Conservation (phyloP, 441 rosid species). For the Erodium texanum region DNA sequence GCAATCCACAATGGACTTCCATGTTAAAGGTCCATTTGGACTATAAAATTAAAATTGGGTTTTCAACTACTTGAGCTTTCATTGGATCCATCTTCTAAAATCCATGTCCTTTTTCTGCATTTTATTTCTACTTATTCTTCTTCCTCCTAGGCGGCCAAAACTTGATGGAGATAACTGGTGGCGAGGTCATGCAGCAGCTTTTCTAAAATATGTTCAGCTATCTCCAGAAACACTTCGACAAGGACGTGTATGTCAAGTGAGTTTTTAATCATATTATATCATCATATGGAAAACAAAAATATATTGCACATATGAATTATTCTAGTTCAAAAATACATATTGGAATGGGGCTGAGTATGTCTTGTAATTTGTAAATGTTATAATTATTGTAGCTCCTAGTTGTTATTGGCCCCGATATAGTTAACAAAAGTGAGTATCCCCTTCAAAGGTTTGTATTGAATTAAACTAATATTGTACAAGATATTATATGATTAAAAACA, state of each 20-base stretch:
- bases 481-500: too few species aligned
- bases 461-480: too few species aligned
- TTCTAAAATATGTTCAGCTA: conserved; percentile 51
- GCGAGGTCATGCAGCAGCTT: conserved; percentile 95
- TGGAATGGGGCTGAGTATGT: background rate
- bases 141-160: conserved; percentile 46
- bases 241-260: conserved; percentile 76
- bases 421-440: background rate
- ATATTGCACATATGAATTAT: too few species aligned
- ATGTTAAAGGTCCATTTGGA: background rate
- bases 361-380: background rate
- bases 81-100: background rate
- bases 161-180: conserved; percentile 91
- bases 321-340: background rate
- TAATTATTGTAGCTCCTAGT: background rate
- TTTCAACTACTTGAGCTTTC: background rate
- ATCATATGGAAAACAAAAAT: background rate
- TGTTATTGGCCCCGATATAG: background rate
- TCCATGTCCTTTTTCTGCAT: background rate
- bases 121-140: conserved; percentile 11
- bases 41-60: background rate
- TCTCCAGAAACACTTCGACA: conserved; percentile 55
- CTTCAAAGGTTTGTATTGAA: too few species aligned
- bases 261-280: conserved; percentile 6
- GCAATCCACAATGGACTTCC: background rate